Conservation (phyloP, 2,329 filamentous ascomycete genomes). For the Penicillium sp. region DNA sequence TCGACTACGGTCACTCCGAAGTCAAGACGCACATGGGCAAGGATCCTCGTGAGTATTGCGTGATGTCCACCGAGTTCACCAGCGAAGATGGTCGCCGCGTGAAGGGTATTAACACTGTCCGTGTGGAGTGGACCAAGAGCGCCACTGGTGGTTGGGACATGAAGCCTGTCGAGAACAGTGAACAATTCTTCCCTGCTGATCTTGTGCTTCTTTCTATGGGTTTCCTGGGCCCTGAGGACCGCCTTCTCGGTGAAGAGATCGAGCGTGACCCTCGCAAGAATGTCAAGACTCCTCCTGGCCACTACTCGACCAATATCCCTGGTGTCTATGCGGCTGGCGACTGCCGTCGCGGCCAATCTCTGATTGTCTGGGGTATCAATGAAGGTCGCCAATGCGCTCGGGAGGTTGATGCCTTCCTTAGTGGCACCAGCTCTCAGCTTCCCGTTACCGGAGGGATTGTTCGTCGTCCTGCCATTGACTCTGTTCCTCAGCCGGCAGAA, state of each 20-base stretch:
- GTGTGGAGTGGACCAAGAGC: conserved; percentile 93
- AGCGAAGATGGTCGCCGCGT: conserved; percentile 81
- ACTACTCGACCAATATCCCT: conserved; percentile 80
- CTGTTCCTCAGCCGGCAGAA: conserved; percentile 33
- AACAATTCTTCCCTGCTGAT: conserved; percentile 95
- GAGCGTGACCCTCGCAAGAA: conserved; percentile 93
- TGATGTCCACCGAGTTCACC: conserved; percentile 96
- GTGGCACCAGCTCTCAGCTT: conserved; percentile 65
- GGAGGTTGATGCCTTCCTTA: conserved; percentile 84
- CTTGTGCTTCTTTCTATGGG: conserved; percentile 94
- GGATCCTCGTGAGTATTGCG: conserved; percentile 93
- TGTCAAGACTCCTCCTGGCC: conserved; percentile 83
- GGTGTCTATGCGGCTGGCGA: conserved; percentile 93
- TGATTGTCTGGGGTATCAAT: conserved; percentile 98
- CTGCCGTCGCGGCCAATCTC: conserved; percentile 86
- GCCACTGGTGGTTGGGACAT: conserved; percentile 92
- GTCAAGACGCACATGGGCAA: conserved; percentile 95
- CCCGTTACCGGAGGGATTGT: conserved; percentile 91
- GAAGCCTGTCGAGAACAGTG: conserved; percentile 90
- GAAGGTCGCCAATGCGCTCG: conserved; percentile 89
- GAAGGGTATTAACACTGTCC: conserved; percentile 91
- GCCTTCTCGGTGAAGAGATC: conserved; percentile 77
- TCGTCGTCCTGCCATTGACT: conserved; percentile 60
- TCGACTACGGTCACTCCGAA: conserved; percentile 96
- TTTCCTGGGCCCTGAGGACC: conserved; percentile 88